These are phyloP conservation scores for Desmodesmus armatus DNA, from an alignment of 139 green algal species.

Conservation along the genomic window DNA sequence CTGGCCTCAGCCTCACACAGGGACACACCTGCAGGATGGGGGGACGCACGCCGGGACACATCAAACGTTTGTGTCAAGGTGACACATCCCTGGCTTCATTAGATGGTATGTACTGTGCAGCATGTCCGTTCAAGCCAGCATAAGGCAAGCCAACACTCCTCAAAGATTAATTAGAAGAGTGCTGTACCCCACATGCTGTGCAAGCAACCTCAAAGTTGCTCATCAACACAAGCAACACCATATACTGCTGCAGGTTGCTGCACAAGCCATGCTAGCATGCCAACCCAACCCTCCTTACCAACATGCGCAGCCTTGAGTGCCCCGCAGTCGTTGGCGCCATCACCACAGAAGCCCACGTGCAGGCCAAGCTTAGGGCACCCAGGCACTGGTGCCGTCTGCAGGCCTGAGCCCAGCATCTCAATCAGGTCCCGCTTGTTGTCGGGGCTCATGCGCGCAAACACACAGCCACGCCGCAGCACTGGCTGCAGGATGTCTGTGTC, in stretches of 20 bases:
- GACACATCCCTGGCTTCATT: no score
- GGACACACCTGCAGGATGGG: conserved; percentile 62
- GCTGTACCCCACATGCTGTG: no score
- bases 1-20: conserved; percentile 70
- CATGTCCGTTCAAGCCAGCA: not conserved
- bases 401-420: conserved; percentile 61
- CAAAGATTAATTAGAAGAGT: no score
- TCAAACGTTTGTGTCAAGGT: no score
- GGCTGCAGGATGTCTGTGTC: conserved; percentile 46
- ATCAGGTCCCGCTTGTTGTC: conserved; percentile 71
- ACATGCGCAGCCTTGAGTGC: conserved; percentile 73
- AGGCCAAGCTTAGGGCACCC: conserved; percentile 58
- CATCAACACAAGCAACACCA: no score
- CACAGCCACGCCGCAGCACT: conserved; percentile 49
- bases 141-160: not conserved
- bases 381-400: conserved; percentile 21
- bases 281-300: conserved; percentile 30
- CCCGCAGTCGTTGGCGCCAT: conserved; percentile 73
- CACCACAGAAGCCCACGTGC: conserved; percentile 72
- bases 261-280: not conserved
- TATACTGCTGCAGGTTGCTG: no score
- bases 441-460: conserved; percentile 64
- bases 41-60: no score
- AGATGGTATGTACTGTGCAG: no score
- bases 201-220: no score